Evolutionary conservation across 495 filamentous ascomycete genomes (phyloP).

Genomic region (Annulohypoxylon bovei): DNA sequence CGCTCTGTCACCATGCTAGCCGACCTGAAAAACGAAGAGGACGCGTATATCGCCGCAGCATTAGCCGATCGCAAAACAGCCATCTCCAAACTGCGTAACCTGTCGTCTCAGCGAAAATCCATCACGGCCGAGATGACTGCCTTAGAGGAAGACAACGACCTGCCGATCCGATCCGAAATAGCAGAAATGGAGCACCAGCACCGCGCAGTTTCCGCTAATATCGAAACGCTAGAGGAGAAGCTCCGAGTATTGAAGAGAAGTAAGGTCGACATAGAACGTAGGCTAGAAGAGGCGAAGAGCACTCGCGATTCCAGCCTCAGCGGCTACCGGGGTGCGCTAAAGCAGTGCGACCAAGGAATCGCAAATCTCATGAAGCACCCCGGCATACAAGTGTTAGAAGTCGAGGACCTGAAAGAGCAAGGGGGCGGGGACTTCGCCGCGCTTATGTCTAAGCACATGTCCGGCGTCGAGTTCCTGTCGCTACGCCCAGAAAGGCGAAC

Average conservation of each 20-base stretch:
- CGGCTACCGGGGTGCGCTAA: conserved; percentile 59
- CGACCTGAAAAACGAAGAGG: conserved; percentile 76
- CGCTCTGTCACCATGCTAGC: conserved; percentile 76
- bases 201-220: conserved; percentile 65
- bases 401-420: conserved; percentile 46
- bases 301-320: conserved; percentile 61
- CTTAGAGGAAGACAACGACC: conserved; percentile 53
- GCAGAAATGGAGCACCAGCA: conserved; percentile 63
- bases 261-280: conserved; percentile 67
- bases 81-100: conserved; percentile 68
- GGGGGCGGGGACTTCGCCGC: conserved; percentile 26
- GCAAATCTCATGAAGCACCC: conserved; percentile 60
- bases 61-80: conserved; percentile 66
- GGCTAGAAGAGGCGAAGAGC: conserved; percentile 72
- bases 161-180: conserved; percentile 46
- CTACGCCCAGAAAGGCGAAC: conserved; percentile 76
- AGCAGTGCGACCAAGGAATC: conserved; percentile 53
- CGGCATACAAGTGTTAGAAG: conserved; percentile 56
- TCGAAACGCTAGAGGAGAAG: conserved; percentile 66
- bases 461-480: conserved; percentile 59
- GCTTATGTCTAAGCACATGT: conserved; percentile 47
- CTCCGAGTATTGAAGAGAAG: conserved; percentile 73
- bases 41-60: conserved; percentile 66
- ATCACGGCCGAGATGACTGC: conserved; percentile 53
- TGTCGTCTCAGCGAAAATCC: conserved; percentile 63